These are phyloP conservation scores for Ceratocystis eucalypticola DNA, from an alignment of 2,329 filamentous ascomycete species.

Conservation along the genomic window DNA sequence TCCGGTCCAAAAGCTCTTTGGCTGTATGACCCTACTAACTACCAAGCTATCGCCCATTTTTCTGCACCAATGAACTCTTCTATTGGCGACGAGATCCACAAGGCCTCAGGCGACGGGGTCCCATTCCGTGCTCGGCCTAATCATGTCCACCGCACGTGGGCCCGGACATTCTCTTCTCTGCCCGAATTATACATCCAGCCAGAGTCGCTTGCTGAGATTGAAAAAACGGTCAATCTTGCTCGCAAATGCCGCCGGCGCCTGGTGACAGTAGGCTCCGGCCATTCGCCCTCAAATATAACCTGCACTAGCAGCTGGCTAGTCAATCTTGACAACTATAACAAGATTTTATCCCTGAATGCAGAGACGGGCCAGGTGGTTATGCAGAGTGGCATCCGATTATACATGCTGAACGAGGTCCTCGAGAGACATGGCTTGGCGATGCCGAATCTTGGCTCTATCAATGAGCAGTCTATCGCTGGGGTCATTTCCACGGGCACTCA, in stretches of 20 bases:
- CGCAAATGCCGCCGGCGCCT: constrained; percentile 68
- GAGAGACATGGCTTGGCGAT: constrained; percentile 67
- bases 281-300: constrained; percentile 84
- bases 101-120: constrained; percentile 27
- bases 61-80: constrained; percentile 8
- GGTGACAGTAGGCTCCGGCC: constrained; percentile 75
- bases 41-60: background rate
- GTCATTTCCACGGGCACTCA: constrained; percentile 90
- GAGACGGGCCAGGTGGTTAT: constrained; percentile 56
- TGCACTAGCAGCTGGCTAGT: constrained; percentile 90
- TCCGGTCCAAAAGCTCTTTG: background rate
- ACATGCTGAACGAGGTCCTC: constrained; percentile 57
- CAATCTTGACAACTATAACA: constrained; percentile 74
- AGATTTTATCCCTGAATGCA: constrained; percentile 55
- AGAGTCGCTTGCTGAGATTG: constrained; percentile 62
- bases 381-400: constrained; percentile 78
- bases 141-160: constrained; percentile 85
- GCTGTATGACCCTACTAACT: too few species aligned
- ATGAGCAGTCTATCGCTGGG: constrained; percentile 83
- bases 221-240: constrained; percentile 70
- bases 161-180: constrained; percentile 74
- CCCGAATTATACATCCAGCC: constrained; percentile 89
- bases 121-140: constrained; percentile 62
- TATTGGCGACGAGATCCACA: constrained; percentile 14
- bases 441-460: constrained; percentile 88